phyloP scores from a whole-genome alignment of 106 monocot species.

The Iris macrosiphon region DNA sequence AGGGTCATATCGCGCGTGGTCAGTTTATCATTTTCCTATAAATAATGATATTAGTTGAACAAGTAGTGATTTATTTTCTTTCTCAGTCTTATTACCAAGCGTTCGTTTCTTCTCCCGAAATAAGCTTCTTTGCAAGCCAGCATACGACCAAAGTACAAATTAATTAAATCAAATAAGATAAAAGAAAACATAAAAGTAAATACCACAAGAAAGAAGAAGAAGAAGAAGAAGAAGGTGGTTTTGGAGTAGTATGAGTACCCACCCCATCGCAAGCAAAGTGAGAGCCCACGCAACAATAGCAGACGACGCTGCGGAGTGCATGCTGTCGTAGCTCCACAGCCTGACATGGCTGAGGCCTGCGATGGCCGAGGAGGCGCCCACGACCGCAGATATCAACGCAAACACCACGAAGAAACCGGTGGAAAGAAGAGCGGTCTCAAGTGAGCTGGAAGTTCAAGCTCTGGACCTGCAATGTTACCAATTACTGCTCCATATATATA shows the following conservation, averaged over 20 bases:
- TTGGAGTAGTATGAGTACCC: too few relatives aligned
- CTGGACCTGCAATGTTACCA: conserved; percentile 47
- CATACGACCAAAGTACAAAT: conserved; percentile 35
- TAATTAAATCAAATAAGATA: too few relatives aligned
- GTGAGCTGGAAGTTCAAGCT: conserved; percentile 50
- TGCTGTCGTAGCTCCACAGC: conserved; percentile 57
- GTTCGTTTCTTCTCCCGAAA: conserved; percentile 55
- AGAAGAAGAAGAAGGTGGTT: background rate
- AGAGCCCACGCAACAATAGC: conserved; percentile 68
- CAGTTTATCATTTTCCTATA: too few relatives aligned
- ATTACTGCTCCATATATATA: too few relatives aligned
- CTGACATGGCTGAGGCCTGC: conserved; percentile 56
- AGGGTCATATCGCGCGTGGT: too few relatives aligned
- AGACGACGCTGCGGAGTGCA: conserved; percentile 47
- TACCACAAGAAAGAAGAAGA: background rate
- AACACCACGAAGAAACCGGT: conserved; percentile 87
- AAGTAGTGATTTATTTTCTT: too few relatives aligned
- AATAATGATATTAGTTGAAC: too few relatives aligned
- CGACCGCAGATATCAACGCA: conserved; percentile 59
- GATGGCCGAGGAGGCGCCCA: conserved; percentile 56
- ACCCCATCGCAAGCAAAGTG: conserved; percentile 89
- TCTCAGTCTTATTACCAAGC: conserved; percentile 29
- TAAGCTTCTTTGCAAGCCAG: conserved; percentile 78
- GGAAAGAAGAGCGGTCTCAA: conserved; percentile 71
- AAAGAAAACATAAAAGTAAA: too few relatives aligned